Evolutionary conservation across 306 rosid species (phyloP), one percentile per base, ranked within the genome.

Genomic region (Medicago lupulina): DNA sequence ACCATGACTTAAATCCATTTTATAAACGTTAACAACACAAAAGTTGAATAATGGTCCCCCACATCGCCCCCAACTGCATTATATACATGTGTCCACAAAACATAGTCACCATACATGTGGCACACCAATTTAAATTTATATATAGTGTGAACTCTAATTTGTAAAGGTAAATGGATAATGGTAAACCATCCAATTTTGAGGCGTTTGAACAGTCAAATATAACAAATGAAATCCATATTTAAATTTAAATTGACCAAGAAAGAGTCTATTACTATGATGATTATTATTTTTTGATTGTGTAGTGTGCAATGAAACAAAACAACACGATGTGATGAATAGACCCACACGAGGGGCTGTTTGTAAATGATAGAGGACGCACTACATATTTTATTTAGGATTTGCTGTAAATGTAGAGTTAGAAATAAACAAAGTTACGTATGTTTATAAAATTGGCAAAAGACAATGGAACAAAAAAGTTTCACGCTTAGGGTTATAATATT

Each of bases 371-470:
- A 73, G 79, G 72, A 74, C 60, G 66, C 76, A 77, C 65, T 64
- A 40, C 7, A 76, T 70, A 67, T 70, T 76, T 57, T 46, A 74
- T 55, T 5, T 41, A 28, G 36, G 71, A 77, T 77, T 79, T 21
- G 74, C 65, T 73, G 38, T 65, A 76, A 79, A 71, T 67, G 80
- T 63, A 74, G 90, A 86, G 85, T 84, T 87, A 64, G 84, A 88
- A 82, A 80, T 83, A 90, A 87, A 85, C 90, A 88, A 74, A 41
- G 83, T 82, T 83, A 88, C 91, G 93, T 78, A 80, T 85, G 80
- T 76, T 74, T 73, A 61, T 64, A 55, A 66, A 83, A 83, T 58
- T 59, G 76, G 77, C 14, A 71, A 81, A 34, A 65, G 82, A 76
- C 80, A n/a, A 58, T 34, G 58, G 85, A 83, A 85, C 84, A 83